A percentile compares a stretch with the other conserved stretches of the same genome.
phyloP scores from a whole-genome alignment of 768 basidiomycete genomes.

The Boletus rex-veris region DNA sequence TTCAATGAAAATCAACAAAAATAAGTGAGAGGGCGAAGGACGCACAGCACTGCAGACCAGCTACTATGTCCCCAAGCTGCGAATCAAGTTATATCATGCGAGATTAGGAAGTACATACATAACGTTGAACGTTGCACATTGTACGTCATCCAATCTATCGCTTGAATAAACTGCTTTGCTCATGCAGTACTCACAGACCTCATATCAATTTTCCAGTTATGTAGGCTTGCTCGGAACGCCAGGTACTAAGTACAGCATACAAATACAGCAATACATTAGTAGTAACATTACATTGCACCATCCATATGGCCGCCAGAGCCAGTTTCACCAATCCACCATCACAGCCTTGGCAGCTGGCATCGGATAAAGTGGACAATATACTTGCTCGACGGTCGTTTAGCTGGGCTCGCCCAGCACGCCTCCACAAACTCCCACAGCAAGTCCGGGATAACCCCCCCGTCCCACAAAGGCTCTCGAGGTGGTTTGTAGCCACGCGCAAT shows the following conservation, averaged over 20 bases:
- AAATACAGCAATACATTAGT: no score
- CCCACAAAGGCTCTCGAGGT: slow-evolving; percentile 15
- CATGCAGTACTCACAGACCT: no score
- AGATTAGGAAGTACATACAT: neutral
- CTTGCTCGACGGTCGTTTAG: slow-evolving; percentile 15
- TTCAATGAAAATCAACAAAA: neutral
- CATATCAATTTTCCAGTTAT: no score
- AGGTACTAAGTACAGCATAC: no score
- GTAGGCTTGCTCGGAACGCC: no score
- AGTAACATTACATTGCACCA: no score
- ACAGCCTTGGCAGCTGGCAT: neutral
- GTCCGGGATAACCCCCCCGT: slow-evolving; percentile 23
- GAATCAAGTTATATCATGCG: neutral
- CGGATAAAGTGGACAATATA: slow-evolving; percentile 15
- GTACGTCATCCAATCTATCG: no score
- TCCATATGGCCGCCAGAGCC: no score
- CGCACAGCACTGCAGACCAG: slow-evolving; percentile 23
- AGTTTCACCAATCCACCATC: neutral
- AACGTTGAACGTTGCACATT: no score
- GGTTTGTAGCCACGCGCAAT: slow-evolving; percentile 9
- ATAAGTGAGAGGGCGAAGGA: neutral
- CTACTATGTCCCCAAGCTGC: slow-evolving; percentile 25
- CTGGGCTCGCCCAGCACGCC: slow-evolving; percentile 19
- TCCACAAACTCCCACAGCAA: slow-evolving; percentile 22
- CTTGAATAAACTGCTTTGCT: no score